phyloP scores from a whole-genome alignment of 1,139 yeast genomes.

The Yamadazyma atmosphaerica region DNA sequence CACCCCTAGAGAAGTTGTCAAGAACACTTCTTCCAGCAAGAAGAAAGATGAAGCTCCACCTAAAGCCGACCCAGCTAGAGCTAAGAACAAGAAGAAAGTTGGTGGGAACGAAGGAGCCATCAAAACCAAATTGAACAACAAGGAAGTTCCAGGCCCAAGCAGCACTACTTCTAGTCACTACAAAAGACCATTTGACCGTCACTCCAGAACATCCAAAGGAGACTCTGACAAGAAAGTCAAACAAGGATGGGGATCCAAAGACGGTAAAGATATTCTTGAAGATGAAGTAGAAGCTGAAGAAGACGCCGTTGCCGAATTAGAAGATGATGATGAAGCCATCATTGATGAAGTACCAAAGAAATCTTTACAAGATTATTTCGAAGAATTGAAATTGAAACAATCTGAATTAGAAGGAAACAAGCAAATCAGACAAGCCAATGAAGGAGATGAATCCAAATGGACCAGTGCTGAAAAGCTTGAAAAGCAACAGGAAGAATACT shows the following conservation, averaged over 20 bases:
- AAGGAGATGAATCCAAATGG: slow-evolving; percentile 62
- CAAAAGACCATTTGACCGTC: slow-evolving; percentile 77
- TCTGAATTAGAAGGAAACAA: slow-evolving; percentile 44
- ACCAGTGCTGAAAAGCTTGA: slow-evolving; percentile 61
- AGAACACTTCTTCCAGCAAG: slow-evolving; percentile 81
- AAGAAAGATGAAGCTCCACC: slow-evolving; percentile 86
- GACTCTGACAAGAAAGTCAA: slow-evolving; percentile 83
- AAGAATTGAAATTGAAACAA: slow-evolving; percentile 55
- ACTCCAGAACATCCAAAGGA: slow-evolving; percentile 76
- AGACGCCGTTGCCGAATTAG: slow-evolving; percentile 55
- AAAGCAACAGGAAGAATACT: slow-evolving; percentile 57
- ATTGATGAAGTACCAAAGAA: slow-evolving; percentile 48
- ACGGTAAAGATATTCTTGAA: slow-evolving; percentile 48
- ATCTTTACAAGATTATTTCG: slow-evolving; percentile 74
- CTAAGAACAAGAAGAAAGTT: slow-evolving; percentile 70
- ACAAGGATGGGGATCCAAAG: slow-evolving; percentile 83
- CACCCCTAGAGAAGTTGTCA: slow-evolving; percentile 76
- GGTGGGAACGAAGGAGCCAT: slow-evolving; percentile 91
- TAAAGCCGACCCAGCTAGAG: slow-evolving; percentile 77
- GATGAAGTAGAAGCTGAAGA: slow-evolving; percentile 65
- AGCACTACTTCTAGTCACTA: slow-evolving; percentile 53
- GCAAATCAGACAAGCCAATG: slow-evolving; percentile 55
- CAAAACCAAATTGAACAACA: slow-evolving; percentile 77
- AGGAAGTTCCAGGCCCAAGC: slow-evolving; percentile 59
- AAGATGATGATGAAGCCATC: slow-evolving; percentile 38